Base-by-base conservation (phyloP, 805 yeast species). In the Kregervanrija delftensis region DNA sequence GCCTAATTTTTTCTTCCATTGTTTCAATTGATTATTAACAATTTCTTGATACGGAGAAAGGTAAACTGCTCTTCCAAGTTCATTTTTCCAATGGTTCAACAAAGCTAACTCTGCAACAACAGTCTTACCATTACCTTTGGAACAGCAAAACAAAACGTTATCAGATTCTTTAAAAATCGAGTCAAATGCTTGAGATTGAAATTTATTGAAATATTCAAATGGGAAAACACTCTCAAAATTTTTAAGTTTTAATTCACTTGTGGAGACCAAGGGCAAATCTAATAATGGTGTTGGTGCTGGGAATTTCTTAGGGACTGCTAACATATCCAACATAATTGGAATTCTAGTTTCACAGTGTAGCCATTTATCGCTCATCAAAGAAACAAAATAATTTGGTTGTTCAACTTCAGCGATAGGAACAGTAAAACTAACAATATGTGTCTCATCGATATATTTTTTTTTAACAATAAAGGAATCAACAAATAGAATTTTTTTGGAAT, bases 351-450 rank as follows among this genome's bases (percentile, higher is more conserved):
- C 86, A 46, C 88, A 78, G 49, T 86, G 90, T 4, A 89, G 64
- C 99, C 98, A 93, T 47, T 72, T 77, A 46, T 90, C 95, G 46
- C 95, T 87, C 2, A 84, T 63, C 11, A 90, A 60, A 0, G 83
- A 71, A 4, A 89, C 73, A 60, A 84, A 87, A 51, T 83, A 80
- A 52, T 79, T 81, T 0, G 96, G 96, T 33, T 73, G 75, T 2
- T 61, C 38, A 1, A 90, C 85, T 5, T 76, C 79, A 4, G 65
- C 44, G 0, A 81, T 45, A 0, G 84, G 77, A 3, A 90, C 76
- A 0, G 85, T 73, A 51, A 88, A 79, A 33, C 82, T 88, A 2
- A 88, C 40, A 16, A 72, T 53, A 49, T 81, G 83, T 28, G 76
- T 80, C 30, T 74, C 67, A 11, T 70, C 65, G n/a, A 79, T 67